Percentiles rank a stretch among this genome's conserved stretches.
Evolutionary conservation across 208 protist genomes (phyloP).

Genomic region (Naegleria lovaniensis): DNA sequence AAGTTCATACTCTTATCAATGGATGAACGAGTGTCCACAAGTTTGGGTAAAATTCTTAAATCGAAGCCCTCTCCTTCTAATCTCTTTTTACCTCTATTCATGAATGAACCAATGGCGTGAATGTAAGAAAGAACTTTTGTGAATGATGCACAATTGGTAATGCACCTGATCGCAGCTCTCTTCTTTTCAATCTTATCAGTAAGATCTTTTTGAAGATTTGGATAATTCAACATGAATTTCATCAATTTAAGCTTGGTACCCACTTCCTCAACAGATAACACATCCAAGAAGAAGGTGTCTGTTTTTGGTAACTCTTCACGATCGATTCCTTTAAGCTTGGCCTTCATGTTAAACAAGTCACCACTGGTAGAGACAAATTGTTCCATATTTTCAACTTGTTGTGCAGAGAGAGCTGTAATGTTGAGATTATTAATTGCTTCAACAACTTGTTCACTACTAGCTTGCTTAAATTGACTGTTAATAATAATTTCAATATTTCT

Average conservation of each 20-base stretch:
- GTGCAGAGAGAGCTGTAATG: neutral
- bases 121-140: neutral
- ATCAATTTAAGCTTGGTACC: neutral
- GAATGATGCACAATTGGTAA: neutral
- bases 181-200: neutral
- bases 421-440: neutral
- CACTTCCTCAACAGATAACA: neutral
- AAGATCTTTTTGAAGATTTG: neutral
- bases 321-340: neutral
- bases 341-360: neutral
- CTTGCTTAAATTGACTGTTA: constrained; percentile 1
- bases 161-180: neutral
- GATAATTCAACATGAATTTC: neutral
- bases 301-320: neutral
- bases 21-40: neutral
- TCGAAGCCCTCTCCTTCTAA: neutral
- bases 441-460: neutral
- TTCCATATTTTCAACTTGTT: constrained; percentile 18
- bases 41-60: neutral
- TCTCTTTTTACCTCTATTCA: constrained; percentile 9
- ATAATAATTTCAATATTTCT: constrained; percentile 20
- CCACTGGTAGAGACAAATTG: neutral
- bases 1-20: neutral
- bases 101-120: neutral
- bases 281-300: neutral